Percentiles rank a stretch among this genome's conserved stretches.
Evolutionary conservation across 108 stramenopile species (phyloP).

Genomic region (Pseudonitzschia delicatissima): DNA sequence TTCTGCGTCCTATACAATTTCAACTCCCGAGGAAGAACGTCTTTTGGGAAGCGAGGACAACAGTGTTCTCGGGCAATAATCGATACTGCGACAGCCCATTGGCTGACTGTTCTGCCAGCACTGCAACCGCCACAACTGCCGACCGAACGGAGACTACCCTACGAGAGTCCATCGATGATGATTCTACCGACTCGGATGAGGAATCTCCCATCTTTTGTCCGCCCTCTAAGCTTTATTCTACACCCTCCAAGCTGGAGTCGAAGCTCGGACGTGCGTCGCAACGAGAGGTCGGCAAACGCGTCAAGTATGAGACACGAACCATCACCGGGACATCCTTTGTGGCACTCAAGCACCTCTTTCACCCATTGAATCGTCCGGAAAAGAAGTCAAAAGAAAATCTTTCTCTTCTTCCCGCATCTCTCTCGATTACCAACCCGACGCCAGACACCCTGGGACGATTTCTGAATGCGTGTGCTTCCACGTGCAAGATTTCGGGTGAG

Average conservation of each 20-base stretch:
- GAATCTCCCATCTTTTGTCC: no score
- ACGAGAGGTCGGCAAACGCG: no score
- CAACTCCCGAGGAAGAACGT: slow-evolving; percentile 11
- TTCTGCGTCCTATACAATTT: slow-evolving; percentile 9
- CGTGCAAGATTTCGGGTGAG: neutral
- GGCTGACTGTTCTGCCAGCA: no score
- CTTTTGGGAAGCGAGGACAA: neutral
- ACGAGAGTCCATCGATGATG: no score
- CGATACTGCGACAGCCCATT: no score
- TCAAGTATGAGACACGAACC: slow-evolving; percentile 9
- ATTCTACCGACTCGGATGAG: no score
- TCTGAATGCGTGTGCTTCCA: slow-evolving; percentile 14
- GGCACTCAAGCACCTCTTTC: slow-evolving; percentile 27
- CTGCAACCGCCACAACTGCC: no score
- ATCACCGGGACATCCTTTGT: slow-evolving; percentile 14
- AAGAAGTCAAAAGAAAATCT: neutral
- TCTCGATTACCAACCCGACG: slow-evolving; percentile 14
- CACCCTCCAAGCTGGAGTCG: no score
- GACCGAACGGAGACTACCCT: no score
- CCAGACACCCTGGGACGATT: slow-evolving; percentile 34
- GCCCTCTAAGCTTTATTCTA: no score
- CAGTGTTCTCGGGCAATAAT: no score
- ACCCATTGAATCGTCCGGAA: slow-evolving; percentile 8
- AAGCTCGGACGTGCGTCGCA: no score
- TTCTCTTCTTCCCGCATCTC: slow-evolving; percentile 8